Evolutionary conservation across 768 basidiomycete genomes (phyloP).

Genomic region (Leucogyrophana mollusca): DNA sequence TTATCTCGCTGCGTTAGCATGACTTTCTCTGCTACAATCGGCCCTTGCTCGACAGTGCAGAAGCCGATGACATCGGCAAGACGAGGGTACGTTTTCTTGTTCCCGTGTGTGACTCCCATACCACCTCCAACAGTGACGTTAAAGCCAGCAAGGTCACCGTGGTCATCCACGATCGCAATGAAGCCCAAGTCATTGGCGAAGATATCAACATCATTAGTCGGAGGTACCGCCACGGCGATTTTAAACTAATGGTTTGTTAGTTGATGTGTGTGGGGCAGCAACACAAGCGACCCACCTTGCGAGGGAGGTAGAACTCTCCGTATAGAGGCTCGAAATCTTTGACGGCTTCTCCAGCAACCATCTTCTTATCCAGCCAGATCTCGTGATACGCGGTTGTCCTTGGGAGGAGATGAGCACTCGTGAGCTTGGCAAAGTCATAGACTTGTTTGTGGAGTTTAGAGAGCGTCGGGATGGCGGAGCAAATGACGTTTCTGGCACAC

Average conservation of each 20-base stretch:
- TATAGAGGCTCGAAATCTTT: constrained; percentile 98
- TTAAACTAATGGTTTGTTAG: constrained; percentile 77
- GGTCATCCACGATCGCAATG: constrained; percentile 83
- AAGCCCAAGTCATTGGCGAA: constrained; percentile 96
- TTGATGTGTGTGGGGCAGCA: background rate
- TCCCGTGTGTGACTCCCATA: constrained; percentile 99
- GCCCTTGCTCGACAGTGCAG: constrained; percentile 84
- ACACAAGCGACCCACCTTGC: constrained; percentile 75
- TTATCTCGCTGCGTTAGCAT: constrained; percentile 94
- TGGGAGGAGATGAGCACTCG: constrained; percentile 87
- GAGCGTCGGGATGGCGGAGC: constrained; percentile 85
- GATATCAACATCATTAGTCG: constrained; percentile 94
- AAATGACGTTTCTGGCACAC: constrained; percentile 84
- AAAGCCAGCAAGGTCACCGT: constrained; percentile 84
- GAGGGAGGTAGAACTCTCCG: constrained; percentile 94
- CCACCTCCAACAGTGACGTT: constrained; percentile 94
- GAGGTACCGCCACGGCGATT: constrained; percentile 93
- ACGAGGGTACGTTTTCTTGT: constrained; percentile 98
- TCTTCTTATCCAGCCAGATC: constrained; percentile 98
- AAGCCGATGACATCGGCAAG: constrained; percentile 88
- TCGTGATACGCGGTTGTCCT: constrained; percentile 95
- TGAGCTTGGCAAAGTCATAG: constrained; percentile 76
- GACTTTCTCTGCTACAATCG: constrained; percentile 85
- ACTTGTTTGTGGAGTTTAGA: constrained; percentile 86
- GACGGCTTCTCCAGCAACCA: constrained; percentile 90